Evolutionary conservation across 495 filamentous ascomycete genomes (phyloP), one percentile per base, ranked within the genome.

Genomic region (Hypoxylon fragiforme): DNA sequence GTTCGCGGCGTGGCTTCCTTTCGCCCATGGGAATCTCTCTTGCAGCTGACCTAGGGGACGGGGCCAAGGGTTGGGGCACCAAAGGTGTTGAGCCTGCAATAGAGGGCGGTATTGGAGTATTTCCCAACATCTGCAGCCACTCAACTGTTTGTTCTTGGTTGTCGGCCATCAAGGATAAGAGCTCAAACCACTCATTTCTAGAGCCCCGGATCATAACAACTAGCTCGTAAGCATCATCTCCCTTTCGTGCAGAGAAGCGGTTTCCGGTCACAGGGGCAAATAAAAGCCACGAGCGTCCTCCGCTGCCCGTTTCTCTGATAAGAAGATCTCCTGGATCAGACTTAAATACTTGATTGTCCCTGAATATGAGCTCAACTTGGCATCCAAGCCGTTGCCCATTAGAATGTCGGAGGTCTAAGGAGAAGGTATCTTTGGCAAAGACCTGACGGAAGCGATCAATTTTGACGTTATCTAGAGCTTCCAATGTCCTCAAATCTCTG

Each of bases 341-440:
- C 36, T 74, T 73, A 36, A 70, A 67, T 15, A 68, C 60, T 14
- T 81, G 70, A 34, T 88, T 89, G 66, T 97, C 94, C 66, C 94
- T 82, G 36, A 92, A 77, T 7, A 97, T 77, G 4, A 97, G 62
- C 65, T 97, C 95, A n/a, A 95, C 83, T 44, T 86, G 87, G 63
- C 94, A 96, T 55, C 88, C 89, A 15, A 97, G 77, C 31, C 89
- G 75, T 62, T 97, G 91, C 0, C 92, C 95, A 65, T 79, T 95
- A 1, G 95, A 95, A 69, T 99, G 94, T 50, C 81, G 79, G 2
- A 99, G 69, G 53, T 92, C 84, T 47, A 99, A 73, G 48, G 85
- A 85, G 72, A 97, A 99, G 40, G 85, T 83, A 65, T 99, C 94
- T 53, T 94, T 85, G 28, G 92, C 92, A 43, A 81, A 81, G 13